Base-by-base conservation (phyloP, 768 basidiomycete genomes). In the Amanita fuliginea region DNA sequence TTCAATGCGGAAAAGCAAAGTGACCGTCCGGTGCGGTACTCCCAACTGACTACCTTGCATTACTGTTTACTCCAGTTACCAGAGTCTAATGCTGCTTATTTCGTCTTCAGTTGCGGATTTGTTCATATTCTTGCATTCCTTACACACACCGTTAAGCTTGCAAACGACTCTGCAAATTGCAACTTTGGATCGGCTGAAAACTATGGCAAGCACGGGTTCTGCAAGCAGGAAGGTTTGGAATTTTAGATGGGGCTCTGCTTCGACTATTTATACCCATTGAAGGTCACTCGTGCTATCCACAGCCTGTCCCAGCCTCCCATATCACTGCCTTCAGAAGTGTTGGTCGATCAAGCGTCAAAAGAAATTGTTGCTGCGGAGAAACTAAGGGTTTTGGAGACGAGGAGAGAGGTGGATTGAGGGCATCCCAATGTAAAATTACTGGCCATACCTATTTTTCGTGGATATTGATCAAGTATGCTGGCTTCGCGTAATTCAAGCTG, bases 331-430 rank as follows among this genome's bases (percentile, higher is more conserved):
- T 57, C 72, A 26, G 74, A 72, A 4, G 57, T 59, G n/a, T 61
- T 83, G 47, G 61, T 83, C 3, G 71, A 73, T 33, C 81, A 85
- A 55, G 69, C 71, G n/a, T 68, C 66, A 39, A 79, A 78, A 46
- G 83, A 86, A 51, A 65, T 86, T 3, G 63, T 78, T 6, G 83
- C 83, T 1, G 76, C 80, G 42, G 85, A 88, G 62, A 86, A 84
- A 60, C 62, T 88, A 45, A 72, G 78, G 42, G 66, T 73, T 9
- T 57, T 76, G 26, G 79, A 81, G 50, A 52, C 56, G 19, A 67
- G 59, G 51, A 60, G 59, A 24, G 61, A 68, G 35, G 54, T 60
- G 40, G 62, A 62, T 52, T 67, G 59, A 51, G 54, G 22, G 41
- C n/a, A 5, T 50, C 11, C 33, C 18, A 35, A 28, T 40, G 21